These are phyloP conservation scores for Caloboletus inedulis DNA, from an alignment of 1,284 basidiomycete genomes.

Conservation along the genomic window DNA sequence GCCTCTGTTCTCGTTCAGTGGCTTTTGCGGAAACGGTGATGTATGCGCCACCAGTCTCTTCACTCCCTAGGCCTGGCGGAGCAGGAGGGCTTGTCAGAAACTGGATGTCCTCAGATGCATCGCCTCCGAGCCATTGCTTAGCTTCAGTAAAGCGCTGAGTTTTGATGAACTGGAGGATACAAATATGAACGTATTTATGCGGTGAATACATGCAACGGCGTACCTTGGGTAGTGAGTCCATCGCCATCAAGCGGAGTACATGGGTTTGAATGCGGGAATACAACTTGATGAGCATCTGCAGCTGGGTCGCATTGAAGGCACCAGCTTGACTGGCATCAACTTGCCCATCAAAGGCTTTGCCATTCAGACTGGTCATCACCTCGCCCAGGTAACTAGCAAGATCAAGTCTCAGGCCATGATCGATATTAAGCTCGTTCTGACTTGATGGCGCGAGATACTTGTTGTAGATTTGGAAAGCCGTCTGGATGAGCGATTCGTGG, in stretches of 20 bases:
- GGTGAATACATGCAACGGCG: constrained; percentile 18
- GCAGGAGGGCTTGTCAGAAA: constrained; percentile 52
- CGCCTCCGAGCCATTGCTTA: constrained; percentile 71
- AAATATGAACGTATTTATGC: constrained; percentile 4
- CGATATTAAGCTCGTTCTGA: constrained; percentile 96
- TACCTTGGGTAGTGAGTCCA: constrained; percentile 95
- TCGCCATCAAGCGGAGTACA: constrained; percentile 97
- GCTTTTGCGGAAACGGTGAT: constrained; percentile 80
- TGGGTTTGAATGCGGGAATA: constrained; percentile 97
- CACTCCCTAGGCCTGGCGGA: constrained; percentile 63
- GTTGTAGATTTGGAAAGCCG: constrained; percentile 92
- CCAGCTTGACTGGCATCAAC: constrained; percentile 76
- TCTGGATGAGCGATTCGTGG: constrained; percentile 92
- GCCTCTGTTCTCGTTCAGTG: constrained; percentile 52
- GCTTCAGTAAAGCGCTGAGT: constrained; percentile 74
- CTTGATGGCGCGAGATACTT: constrained; percentile 94
- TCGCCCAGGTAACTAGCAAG: constrained; percentile 90
- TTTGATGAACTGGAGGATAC: constrained; percentile 68
- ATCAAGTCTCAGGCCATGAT: constrained; percentile 93
- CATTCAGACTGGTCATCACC: constrained; percentile 72
- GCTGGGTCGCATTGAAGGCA: constrained; percentile 86
- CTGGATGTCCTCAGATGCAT: constrained; percentile 60
- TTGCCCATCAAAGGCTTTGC: constrained; percentile 72
- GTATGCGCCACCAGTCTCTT: constrained; percentile 77
- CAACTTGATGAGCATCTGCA: constrained; percentile 89